Evolutionary conservation across 371 early-diverging fungal genomes (phyloP).

Genomic region (Rhizomucor miehei): DNA sequence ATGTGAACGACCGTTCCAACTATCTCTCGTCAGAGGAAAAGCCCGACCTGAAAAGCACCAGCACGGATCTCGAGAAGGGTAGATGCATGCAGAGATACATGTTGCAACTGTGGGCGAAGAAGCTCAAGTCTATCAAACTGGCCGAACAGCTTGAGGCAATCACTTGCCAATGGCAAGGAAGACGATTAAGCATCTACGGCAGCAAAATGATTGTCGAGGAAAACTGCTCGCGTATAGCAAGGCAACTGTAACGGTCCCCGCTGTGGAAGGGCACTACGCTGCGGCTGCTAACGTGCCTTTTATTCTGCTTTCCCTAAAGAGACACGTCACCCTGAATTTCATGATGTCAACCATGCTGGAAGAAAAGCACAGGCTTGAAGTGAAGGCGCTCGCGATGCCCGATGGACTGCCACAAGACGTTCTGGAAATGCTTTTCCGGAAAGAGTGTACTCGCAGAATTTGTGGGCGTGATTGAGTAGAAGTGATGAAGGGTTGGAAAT

Average conservation of each 20-base stretch:
- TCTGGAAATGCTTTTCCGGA: too few species aligned
- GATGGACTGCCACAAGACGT: too few species aligned
- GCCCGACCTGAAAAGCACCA: not conserved
- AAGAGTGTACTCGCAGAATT: too few species aligned
- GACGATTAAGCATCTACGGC: not conserved
- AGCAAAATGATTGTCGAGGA: not conserved
- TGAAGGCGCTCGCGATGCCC: too few species aligned
- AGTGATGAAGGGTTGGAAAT: too few species aligned
- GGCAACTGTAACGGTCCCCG: not conserved
- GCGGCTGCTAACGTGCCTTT: not conserved
- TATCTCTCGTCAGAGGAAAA: conserved; percentile 2
- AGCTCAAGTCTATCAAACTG: not conserved
- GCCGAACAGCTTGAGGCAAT: not conserved
- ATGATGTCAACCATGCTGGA: conserved; percentile 1
- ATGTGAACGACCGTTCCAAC: not conserved
- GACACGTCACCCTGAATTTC: not conserved
- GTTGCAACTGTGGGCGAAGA: conserved; percentile 4
- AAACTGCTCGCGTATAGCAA: not conserved
- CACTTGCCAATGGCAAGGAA: conserved; percentile 6
- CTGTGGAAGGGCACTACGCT: not conserved
- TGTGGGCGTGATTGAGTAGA: too few species aligned
- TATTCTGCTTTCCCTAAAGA: not conserved
- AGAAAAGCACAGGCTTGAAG: not conserved
- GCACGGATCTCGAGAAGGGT: not conserved
- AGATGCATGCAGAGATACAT: not conserved